Conservation (phyloP, 2,329 filamentous ascomycete species). For the Clonostachys sp. region DNA sequence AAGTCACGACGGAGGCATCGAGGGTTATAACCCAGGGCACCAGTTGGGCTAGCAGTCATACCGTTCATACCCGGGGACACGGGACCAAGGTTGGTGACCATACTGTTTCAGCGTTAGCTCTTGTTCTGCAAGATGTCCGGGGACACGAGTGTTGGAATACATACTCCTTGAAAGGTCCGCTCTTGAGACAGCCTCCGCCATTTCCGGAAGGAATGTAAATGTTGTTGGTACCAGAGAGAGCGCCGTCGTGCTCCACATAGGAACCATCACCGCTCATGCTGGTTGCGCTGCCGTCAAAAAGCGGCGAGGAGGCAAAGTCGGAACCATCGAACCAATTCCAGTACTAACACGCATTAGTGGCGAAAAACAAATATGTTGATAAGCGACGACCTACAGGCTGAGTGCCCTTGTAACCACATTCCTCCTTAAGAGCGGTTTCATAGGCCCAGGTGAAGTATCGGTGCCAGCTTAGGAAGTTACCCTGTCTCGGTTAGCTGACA, state of each 20-base stretch:
- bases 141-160: slow-evolving; percentile 1
- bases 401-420: slow-evolving; percentile 31
- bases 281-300: slow-evolving; percentile 50
- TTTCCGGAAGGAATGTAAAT: slow-evolving; percentile 35
- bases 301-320: slow-evolving; percentile 39
- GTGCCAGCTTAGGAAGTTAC: slow-evolving; percentile 33
- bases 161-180: slow-evolving; percentile 45
- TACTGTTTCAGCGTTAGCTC: slow-evolving; percentile 4
- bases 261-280: slow-evolving; percentile 43
- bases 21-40: slow-evolving; percentile 28
- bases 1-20: slow-evolving; percentile 38
- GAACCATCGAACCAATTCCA: slow-evolving; percentile 38
- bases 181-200: slow-evolving; percentile 48
- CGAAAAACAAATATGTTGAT: neutral
- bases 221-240: neutral
- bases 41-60: neutral
- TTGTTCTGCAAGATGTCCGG: neutral
- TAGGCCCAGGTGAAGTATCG: slow-evolving; percentile 30
- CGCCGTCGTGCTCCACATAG: slow-evolving; percentile 3
- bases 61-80: slow-evolving; percentile 9
- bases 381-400: slow-evolving; percentile 14
- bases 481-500: slow-evolving; percentile 1
- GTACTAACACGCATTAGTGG: slow-evolving; percentile 24
- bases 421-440: slow-evolving; percentile 28
- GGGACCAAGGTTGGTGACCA: slow-evolving; percentile 20